Evolutionary conservation across 2,329 filamentous ascomycete genomes (phyloP).

Genomic region (Phialemoniopsis sp.): DNA sequence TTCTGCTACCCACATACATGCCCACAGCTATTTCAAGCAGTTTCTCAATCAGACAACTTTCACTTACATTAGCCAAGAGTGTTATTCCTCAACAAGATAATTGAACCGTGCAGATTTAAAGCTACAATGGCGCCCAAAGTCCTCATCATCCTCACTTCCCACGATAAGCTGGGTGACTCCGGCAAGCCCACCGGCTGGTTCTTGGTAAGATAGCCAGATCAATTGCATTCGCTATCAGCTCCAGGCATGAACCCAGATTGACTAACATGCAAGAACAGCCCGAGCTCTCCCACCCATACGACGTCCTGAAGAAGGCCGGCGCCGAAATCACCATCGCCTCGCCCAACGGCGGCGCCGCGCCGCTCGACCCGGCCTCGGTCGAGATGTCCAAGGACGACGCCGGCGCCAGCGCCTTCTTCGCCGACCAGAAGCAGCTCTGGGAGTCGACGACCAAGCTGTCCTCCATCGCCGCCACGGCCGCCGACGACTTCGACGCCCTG

Average conservation of each 20-base stretch:
- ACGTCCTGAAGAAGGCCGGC: conserved; percentile 47
- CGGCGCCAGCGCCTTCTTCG: conserved; percentile 48
- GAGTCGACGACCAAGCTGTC: conserved; percentile 56
- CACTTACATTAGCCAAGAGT: not conserved
- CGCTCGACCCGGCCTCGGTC: conserved; percentile 56
- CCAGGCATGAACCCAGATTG: too few species aligned
- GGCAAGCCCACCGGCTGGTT: conserved; percentile 66
- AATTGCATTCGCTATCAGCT: too few species aligned
- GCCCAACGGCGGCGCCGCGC: conserved; percentile 56
- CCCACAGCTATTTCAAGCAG: too few species aligned
- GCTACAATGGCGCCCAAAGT: conserved; percentile 51
- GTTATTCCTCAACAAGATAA: not conserved
- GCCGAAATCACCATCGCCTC: conserved; percentile 55
- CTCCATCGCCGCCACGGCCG: conserved; percentile 37
- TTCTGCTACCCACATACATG: too few species aligned
- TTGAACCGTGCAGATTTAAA: conserved; percentile 1
- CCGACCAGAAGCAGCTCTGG: conserved; percentile 56
- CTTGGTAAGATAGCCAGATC: conserved; percentile 40
- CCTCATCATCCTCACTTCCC: conserved; percentile 68
- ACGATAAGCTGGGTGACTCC: conserved; percentile 42
- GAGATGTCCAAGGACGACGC: conserved; percentile 50
- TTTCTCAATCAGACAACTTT: too few species aligned
- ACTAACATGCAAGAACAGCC: too few species aligned
- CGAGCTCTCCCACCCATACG: conserved; percentile 63
- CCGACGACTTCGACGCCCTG: conserved; percentile 13